Evolutionary conservation across 805 yeast genomes (phyloP).

Genomic region (Nakazawaea ambrosiae): DNA sequence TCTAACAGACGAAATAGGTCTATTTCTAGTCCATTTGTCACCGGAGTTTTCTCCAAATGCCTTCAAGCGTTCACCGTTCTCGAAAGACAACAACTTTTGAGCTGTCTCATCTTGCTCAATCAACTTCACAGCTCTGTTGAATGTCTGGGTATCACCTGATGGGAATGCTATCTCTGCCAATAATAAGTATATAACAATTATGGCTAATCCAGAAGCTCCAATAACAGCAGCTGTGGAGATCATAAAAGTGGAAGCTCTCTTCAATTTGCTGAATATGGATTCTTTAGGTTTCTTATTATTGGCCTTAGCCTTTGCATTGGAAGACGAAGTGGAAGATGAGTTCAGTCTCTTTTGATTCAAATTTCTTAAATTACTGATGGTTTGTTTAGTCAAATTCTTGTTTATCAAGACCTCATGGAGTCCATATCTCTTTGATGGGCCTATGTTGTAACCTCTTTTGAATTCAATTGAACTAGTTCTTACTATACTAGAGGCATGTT

Average conservation of each 20-base stretch:
- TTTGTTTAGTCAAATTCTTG: background rate
- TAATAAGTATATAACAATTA: constrained; percentile 64
- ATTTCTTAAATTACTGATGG: constrained; percentile 1
- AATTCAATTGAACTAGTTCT: no score
- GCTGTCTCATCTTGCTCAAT: constrained; percentile 63
- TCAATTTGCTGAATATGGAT: constrained; percentile 38
- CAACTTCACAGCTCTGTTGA: constrained; percentile 76
- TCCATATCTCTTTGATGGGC: background rate
- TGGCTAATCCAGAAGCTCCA: constrained; percentile 64
- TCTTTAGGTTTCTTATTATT: constrained; percentile 21
- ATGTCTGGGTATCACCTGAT: constrained; percentile 85
- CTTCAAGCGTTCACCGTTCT: constrained; percentile 54
- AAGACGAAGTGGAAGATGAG: constrained; percentile 3
- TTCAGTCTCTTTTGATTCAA: constrained; percentile 1
- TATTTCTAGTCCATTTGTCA: constrained; percentile 81
- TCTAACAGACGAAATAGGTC: constrained; percentile 70
- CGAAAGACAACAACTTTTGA: constrained; percentile 48
- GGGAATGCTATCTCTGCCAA: constrained; percentile 81
- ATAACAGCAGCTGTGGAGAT: constrained; percentile 55
- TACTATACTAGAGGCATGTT: no score
- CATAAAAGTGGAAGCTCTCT: constrained; percentile 54
- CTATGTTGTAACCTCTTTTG: constrained; percentile 2
- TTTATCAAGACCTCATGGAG: constrained; percentile 6
- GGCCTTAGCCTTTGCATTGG: background rate
- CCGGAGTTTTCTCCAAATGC: constrained; percentile 74